phyloP scores from a whole-genome alignment of 129 eudicot genomes.

The Tagetes patula region DNA sequence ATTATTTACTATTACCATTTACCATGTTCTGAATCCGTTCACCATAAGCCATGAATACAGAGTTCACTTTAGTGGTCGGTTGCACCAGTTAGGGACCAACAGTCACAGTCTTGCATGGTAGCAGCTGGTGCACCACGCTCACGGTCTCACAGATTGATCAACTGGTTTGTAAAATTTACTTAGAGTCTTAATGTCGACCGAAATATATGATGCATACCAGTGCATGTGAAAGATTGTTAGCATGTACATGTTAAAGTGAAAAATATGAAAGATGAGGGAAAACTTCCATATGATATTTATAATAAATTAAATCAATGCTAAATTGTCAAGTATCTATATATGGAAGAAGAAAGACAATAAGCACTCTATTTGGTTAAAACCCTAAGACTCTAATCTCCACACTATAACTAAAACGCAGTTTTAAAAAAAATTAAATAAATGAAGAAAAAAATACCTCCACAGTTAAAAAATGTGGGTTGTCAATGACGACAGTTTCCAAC shows the following conservation, averaged over 20 bases:
- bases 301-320: conserved; percentile 6
- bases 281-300: conserved; percentile 16
- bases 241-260: neutral
- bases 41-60: too few relatives aligned
- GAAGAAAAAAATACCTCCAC: conserved; percentile 18
- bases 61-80: too few relatives aligned
- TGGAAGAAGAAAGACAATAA: neutral
- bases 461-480: neutral
- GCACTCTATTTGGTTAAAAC: conserved; percentile 12
- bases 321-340: conserved; percentile 6
- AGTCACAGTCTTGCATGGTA: too few relatives aligned
- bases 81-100: too few relatives aligned
- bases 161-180: neutral
- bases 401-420: neutral
- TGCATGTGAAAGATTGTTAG: neutral
- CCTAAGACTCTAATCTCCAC: neutral
- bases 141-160: neutral
- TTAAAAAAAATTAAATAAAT: neutral
- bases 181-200: neutral
- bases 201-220: neutral
- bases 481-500: conserved; percentile 13
- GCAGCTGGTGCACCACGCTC: too few relatives aligned
- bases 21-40: too few relatives aligned
- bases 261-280: neutral
- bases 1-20: too few relatives aligned